phyloP scores from a whole-genome alignment of 1,284 basidiomycete species.

The Fistulinella cinereoalba region DNA sequence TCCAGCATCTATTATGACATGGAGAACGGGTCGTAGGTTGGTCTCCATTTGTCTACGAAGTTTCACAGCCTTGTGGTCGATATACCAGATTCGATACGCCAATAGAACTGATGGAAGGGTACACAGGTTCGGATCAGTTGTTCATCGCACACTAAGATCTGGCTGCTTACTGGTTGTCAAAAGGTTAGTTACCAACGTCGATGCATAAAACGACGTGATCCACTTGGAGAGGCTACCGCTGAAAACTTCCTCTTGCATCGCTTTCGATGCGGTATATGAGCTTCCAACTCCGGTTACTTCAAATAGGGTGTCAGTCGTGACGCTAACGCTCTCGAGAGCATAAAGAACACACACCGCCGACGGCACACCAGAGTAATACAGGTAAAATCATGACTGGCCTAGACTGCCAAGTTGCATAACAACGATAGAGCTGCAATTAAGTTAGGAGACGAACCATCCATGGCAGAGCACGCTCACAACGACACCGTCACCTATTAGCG shows the following conservation, averaged over 20 bases:
- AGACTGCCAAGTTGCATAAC: constrained; percentile 11
- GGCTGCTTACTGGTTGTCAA: constrained; percentile 19
- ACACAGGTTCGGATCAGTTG: not conserved
- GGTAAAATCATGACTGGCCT: constrained; percentile 11
- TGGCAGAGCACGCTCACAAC: constrained; percentile 1
- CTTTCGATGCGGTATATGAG: constrained; percentile 8
- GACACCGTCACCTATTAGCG: constrained; percentile 32
- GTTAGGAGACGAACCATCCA: not conserved
- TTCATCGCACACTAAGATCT: not conserved
- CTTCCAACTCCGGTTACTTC: constrained; percentile 22
- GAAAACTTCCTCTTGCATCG: constrained; percentile 10
- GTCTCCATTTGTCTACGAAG: constrained; percentile 8
- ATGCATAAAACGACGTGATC: constrained; percentile 17
- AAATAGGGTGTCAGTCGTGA: not conserved
- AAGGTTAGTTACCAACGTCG: constrained; percentile 17
- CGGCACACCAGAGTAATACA: constrained; percentile 12
- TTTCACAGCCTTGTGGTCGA: constrained; percentile 10
- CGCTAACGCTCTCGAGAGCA: not conserved
- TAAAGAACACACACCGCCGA: constrained; percentile 4
- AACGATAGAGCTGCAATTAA: constrained; percentile 12
- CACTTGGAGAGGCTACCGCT: constrained; percentile 9
- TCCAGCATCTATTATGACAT: constrained; percentile 25
- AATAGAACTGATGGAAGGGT: constrained; percentile 12
- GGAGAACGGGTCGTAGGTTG: constrained; percentile 18
- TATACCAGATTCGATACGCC: constrained; percentile 24